Base-by-base conservation (phyloP, 495 filamentous ascomycete genomes). In the Thermochaetoides thermophila region DNA sequence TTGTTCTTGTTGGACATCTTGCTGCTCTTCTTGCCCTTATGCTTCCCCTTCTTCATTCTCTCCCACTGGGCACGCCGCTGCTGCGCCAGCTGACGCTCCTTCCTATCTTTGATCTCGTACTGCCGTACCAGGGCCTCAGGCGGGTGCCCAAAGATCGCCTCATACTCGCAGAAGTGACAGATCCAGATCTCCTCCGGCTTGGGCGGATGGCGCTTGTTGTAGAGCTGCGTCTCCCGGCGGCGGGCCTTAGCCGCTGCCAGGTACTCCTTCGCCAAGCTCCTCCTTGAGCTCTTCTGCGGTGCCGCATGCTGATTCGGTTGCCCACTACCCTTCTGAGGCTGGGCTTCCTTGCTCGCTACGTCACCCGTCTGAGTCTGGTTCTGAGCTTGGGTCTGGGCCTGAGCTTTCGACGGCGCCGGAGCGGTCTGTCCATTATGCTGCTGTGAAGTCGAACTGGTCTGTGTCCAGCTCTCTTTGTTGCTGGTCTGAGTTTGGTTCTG, bases 71-170 rank as follows among this genome's bases (percentile, higher is more conserved):
- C 68, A 37, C 77, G 71, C 50, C 84, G 82, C 58, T 93, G 84
- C 11, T 79, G 79, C 40, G 84, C 60, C 29, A 76, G 69, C 51
- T 84, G 80, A 25, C 81, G 77, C 50, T 84, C 78, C 34, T 79
- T 77, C 13, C 84, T 74, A 50, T 94, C 87, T 51, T 93, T 94
- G 55, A 86, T 78, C 56, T 96, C 87, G 45, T 95, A 96, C 43
- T 86, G 78, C 23, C 82, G 71, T 37, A 95, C 84, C 31, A 96
- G 57, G 26, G 87, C 86, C 42, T 74, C 68, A 0, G 87, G 89
- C 4, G 82, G 78, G 27, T 60, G 62, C 11, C 86, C 81, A 50
- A 91, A 91, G 28, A 92, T 87, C 28, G 72, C 69, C 50, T 91
- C 81, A 45, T 91, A 85, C 46, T 89, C 78, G 52, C 82, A 87